These are phyloP conservation scores for Penicillium pulvis DNA, from an alignment of 495 filamentous ascomycete species.

Conservation along the genomic window DNA sequence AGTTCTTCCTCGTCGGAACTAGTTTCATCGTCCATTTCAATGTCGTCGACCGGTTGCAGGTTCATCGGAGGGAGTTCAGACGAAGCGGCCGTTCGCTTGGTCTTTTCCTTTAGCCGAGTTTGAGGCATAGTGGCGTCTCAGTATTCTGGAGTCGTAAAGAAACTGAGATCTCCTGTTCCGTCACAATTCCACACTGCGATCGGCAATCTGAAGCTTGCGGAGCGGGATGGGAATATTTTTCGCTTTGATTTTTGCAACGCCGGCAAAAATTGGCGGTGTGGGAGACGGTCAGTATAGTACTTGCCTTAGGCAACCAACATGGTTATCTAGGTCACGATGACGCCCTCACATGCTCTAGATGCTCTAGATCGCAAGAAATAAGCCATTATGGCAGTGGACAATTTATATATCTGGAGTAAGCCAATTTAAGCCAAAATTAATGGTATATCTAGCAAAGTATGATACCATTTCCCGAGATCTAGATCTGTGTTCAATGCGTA, in stretches of 20 bases:
- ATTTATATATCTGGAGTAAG: no score
- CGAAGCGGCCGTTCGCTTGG: conserved; percentile 29
- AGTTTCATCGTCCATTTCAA: conserved; percentile 34
- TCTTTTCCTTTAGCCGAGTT: conserved; percentile 37
- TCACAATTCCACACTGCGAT: conserved; percentile 14
- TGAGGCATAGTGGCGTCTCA: conserved; percentile 32
- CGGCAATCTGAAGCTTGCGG: conserved; percentile 21
- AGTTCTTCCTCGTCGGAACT: conserved; percentile 44
- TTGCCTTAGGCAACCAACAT: conserved; percentile 1
- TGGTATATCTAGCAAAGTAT: no score
- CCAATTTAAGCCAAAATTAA: no score
- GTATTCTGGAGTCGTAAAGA: conserved; percentile 1
- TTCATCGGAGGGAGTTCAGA: conserved; percentile 26
- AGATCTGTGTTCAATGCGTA: no score
- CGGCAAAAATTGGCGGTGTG: conserved; percentile 30
- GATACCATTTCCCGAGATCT: no score
- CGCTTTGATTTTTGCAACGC: conserved; percentile 29
- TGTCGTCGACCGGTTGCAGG: conserved; percentile 27
- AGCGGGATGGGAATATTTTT: conserved; percentile 35
- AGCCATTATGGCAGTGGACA: no score
- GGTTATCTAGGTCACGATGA: background rate
- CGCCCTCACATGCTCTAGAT: background rate
- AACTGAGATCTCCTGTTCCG: conserved; percentile 1
- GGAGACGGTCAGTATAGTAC: conserved; percentile 15
- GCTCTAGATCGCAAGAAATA: background rate